Evolutionary conservation across 2,329 filamentous ascomycete species (phyloP).

Genomic region (Graphiopsis chlorocephala): DNA sequence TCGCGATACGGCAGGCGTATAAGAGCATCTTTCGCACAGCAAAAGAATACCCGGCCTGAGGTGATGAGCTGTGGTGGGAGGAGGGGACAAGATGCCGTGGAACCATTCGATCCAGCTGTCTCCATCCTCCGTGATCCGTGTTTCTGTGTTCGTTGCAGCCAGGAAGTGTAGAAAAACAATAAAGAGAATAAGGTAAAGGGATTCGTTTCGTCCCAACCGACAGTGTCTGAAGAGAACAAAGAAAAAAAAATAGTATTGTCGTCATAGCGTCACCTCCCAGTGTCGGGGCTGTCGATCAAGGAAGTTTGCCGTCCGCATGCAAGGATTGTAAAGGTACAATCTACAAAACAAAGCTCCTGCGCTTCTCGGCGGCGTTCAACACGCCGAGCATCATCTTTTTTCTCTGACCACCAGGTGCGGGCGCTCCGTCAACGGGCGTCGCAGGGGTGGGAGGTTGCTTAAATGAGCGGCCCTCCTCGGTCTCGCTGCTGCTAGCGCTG

Average conservation of each 20-base stretch:
- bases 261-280: not conserved
- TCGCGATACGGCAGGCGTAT: not conserved
- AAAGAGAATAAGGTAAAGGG: not conserved
- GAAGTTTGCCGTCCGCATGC: not conserved
- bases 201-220: constrained; percentile 7
- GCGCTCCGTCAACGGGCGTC: constrained; percentile 81
- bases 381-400: constrained; percentile 85
- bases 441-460: constrained; percentile 37
- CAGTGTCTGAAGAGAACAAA: constrained; percentile 5
- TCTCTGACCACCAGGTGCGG: constrained; percentile 72
- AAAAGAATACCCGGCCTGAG: not conserved
- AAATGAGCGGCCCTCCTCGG: constrained; percentile 32
- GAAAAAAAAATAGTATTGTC: constrained; percentile 1
- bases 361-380: constrained; percentile 83
- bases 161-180: not conserved
- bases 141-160: constrained; percentile 2
- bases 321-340: not conserved
- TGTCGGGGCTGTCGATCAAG: not conserved
- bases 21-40: not conserved
- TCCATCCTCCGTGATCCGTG: not conserved
- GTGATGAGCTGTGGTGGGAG: not conserved
- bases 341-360: constrained; percentile 67
- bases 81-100: not conserved
- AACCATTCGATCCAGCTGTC: not conserved
- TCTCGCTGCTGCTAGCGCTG: constrained; percentile 71